Evolutionary conservation across 164 flowering plant species (phyloP).

Genomic region (Piper longum): DNA sequence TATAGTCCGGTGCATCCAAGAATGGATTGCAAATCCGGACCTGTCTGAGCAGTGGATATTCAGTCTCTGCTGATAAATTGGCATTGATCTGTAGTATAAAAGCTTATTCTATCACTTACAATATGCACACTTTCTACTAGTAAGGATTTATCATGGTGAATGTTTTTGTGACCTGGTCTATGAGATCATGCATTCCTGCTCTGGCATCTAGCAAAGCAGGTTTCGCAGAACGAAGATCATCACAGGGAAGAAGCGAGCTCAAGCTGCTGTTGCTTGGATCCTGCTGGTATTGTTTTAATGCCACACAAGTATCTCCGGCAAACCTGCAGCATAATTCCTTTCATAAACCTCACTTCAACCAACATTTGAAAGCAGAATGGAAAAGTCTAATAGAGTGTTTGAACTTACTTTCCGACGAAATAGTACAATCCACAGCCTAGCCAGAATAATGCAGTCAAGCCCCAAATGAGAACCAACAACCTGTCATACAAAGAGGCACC

Average conservation of each 20-base stretch:
- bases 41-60: constrained; percentile 12
- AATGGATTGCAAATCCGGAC: constrained; percentile 86
- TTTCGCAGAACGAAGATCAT: constrained; percentile 48
- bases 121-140: neutral
- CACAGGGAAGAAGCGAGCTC: constrained; percentile 71
- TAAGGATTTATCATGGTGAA: no score
- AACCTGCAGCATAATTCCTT: constrained; percentile 31
- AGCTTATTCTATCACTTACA: neutral
- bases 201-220: constrained; percentile 39
- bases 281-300: constrained; percentile 52
- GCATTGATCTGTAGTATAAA: constrained; percentile 15
- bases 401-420: constrained; percentile 48
- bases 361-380: neutral
- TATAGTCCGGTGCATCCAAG: constrained; percentile 61
- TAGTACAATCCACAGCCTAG: constrained; percentile 55
- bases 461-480: constrained; percentile 53
- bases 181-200: constrained; percentile 40
- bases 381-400: neutral
- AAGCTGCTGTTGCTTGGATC: constrained; percentile 70
- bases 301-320: constrained; percentile 61
- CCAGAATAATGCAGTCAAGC: constrained; percentile 57
- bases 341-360: neutral
- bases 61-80: constrained; percentile 29
- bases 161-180: constrained; percentile 38
- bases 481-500: constrained; percentile 18